A percentile compares a stretch with the other conserved stretches of the same genome.
Conservation (phyloP, 495 filamentous ascomycete species). For the Friedmanniomyces simplex region DNA sequence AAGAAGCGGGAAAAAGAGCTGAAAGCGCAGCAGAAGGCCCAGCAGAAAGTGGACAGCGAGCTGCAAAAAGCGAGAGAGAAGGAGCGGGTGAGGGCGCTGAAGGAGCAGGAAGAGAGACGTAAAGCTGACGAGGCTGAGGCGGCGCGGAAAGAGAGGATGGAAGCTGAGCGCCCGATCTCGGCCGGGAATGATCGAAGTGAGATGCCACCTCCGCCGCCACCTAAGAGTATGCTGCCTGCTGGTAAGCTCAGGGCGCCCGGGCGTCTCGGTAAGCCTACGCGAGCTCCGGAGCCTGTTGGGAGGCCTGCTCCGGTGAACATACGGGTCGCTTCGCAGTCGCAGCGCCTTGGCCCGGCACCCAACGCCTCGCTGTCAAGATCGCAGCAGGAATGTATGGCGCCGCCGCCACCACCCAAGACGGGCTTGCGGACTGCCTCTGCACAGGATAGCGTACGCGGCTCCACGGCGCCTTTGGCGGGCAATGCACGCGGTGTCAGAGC, state of each 20-base stretch:
- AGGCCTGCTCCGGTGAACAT: slow-evolving; percentile 73
- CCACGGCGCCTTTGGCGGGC: slow-evolving; percentile 38
- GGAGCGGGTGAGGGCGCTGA: slow-evolving; percentile 38
- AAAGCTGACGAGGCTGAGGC: slow-evolving; percentile 16
- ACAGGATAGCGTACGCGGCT: slow-evolving; percentile 28
- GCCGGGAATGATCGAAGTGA: slow-evolving; percentile 37
- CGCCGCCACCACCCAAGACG: slow-evolving; percentile 39
- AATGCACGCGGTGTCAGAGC: slow-evolving; percentile 45
- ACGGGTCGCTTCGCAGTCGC: slow-evolving; percentile 54
- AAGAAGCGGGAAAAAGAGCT: slow-evolving; percentile 52
- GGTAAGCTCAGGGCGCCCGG: slow-evolving; percentile 42
- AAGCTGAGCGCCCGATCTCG: slow-evolving; percentile 9
- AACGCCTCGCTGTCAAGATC: slow-evolving; percentile 36
- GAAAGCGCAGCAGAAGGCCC: slow-evolving; percentile 47
- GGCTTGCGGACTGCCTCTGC: slow-evolving; percentile 49
- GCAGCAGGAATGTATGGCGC: slow-evolving; percentile 26
- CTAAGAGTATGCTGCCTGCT: slow-evolving; percentile 41
- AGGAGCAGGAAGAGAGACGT: slow-evolving; percentile 17
- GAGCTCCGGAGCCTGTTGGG: slow-evolving; percentile 44
- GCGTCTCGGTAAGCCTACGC: slow-evolving; percentile 59
- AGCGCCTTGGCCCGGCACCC: slow-evolving; percentile 13
- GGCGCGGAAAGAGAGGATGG: slow-evolving; percentile 1
- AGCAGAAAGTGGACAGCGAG: slow-evolving; percentile 44
- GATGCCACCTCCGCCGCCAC: slow-evolving; percentile 45
- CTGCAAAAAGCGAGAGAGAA: slow-evolving; percentile 55